Evolutionary conservation across 176 grass and related monocot species (phyloP), one percentile per base, ranked within the genome.

Genomic region (Aegilops sharonensis): DNA sequence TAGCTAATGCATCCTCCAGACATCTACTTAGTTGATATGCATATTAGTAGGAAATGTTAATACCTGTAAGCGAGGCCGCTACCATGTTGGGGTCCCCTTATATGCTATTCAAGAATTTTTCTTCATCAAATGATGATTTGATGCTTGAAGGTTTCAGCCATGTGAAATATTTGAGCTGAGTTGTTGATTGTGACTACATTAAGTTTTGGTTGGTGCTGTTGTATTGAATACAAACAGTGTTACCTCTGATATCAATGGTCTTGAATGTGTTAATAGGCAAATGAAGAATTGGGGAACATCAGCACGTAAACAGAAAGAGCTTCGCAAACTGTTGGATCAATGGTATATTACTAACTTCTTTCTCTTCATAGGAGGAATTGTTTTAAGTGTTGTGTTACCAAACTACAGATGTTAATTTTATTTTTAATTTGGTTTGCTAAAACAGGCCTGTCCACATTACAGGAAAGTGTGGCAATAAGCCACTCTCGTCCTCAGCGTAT

Each of bases 271-370:
- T 88, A 64, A 47, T 78, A 98, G 93, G 86, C 91, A 94, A 59
- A 94, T 98, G 95, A 82, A 91, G 82, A 95, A 30, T 62, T 98
- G 93, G 93, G 93, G 95, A 85, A 98, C 91, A 85, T 95, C 93
- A 91, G 45, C 76, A 36, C 79, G 73, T 63, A 98, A 92, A 87
- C 88, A 94, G 87, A 90, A 66, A 80, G 87, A 98, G 65, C 91
- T 98, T 84, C 73, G 81, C 83, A 89, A 98, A 95, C 88, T 98
- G 95, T 86, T 98, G 91, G 93, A 98, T 61, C 88, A 95, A 90
- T 98, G 93, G 95, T 98, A 98, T 85, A 36, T 72, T 34, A 72
- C 82, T 70, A 34, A 75, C 81, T 48, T 9, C 29, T 47, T 57
- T 70, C 75, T 30, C n/a, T 72, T 23, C 35, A 72, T 72, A 72